Evolutionary conservation across 2,329 filamentous ascomycete species (phyloP).

Genomic region (Ilyonectria sp.): DNA sequence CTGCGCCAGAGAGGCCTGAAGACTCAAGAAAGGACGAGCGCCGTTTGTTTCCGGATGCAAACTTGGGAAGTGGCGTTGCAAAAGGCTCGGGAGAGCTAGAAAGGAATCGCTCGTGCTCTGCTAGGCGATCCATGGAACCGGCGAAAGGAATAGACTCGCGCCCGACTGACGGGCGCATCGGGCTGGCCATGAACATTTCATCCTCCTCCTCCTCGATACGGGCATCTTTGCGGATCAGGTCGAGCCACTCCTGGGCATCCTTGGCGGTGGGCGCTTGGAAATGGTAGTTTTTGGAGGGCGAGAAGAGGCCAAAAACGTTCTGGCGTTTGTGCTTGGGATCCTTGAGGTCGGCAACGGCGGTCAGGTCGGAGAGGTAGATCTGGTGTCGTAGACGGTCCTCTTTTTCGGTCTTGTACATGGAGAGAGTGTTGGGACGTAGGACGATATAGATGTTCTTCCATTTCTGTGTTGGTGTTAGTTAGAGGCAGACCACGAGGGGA

Average conservation of each 20-base stretch:
- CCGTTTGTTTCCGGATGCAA: slow-evolving; percentile 59
- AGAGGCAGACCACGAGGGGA: slow-evolving; percentile 1
- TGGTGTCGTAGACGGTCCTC: slow-evolving; percentile 92
- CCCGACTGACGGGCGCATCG: slow-evolving; percentile 63
- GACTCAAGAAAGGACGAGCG: slow-evolving; percentile 76
- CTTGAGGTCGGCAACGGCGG: slow-evolving; percentile 89
- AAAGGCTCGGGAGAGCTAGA: slow-evolving; percentile 76
- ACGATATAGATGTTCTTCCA: slow-evolving; percentile 95
- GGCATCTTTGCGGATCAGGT: slow-evolving; percentile 83
- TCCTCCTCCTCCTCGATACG: slow-evolving; percentile 91
- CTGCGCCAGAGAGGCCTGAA: slow-evolving; percentile 74
- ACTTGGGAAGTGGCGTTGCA: slow-evolving; percentile 53
- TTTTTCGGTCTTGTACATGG: slow-evolving; percentile 92
- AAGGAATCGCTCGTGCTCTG: slow-evolving; percentile 60
- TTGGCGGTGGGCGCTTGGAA: slow-evolving; percentile 81
- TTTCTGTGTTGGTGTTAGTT: slow-evolving; percentile 66
- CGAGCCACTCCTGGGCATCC: slow-evolving; percentile 90
- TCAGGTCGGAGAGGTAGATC: slow-evolving; percentile 89
- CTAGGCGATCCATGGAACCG: slow-evolving; percentile 39
- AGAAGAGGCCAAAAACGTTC: slow-evolving; percentile 93
- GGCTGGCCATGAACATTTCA: slow-evolving; percentile 82
- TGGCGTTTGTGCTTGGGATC: slow-evolving; percentile 90
- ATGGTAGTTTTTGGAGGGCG: slow-evolving; percentile 91
- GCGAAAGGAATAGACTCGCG: slow-evolving; percentile 39
- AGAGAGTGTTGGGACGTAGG: slow-evolving; percentile 89